These are phyloP conservation scores for Candida mattraensis DNA, from an alignment of 805 yeast genomes.

Conservation along the genomic window DNA sequence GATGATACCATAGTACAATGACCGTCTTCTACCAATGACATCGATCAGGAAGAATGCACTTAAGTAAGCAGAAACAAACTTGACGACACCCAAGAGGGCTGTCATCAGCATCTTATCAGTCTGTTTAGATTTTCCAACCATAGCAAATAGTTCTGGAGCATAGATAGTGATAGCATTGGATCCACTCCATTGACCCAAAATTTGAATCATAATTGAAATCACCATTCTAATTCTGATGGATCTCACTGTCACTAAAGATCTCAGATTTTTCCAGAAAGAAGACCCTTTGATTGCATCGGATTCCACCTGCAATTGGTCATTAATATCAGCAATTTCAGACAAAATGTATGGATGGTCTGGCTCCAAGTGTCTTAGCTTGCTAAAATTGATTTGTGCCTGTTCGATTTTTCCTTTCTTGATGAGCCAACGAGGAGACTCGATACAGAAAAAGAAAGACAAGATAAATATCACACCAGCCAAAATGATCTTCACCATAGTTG, in stretches of 20 bases:
- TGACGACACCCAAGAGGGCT: constrained; percentile 53
- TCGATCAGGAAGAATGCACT: constrained; percentile 56
- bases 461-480: constrained; percentile 47
- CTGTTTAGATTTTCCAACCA: constrained; percentile 44
- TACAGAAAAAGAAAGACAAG: constrained; percentile 41
- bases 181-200: constrained; percentile 61
- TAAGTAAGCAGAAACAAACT: constrained; percentile 47
- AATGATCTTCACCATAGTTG: constrained; percentile 48
- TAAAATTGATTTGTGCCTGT: constrained; percentile 39
- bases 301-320: constrained; percentile 42
- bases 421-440: constrained; percentile 55
- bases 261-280: constrained; percentile 27
- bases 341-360: constrained; percentile 49
- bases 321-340: constrained; percentile 51
- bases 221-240: constrained; percentile 48
- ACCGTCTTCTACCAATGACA: constrained; percentile 49
- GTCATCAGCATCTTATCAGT: constrained; percentile 45
- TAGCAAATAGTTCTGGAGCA: constrained; percentile 50
- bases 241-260: constrained; percentile 37
- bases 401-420: constrained; percentile 43
- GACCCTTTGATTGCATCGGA: constrained; percentile 22
- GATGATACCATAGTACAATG: constrained; percentile 48
- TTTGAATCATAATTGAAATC: constrained; percentile 43
- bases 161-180: constrained; percentile 57
- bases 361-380: constrained; percentile 45